Conservation (phyloP, 192 early-diverging fungal species). For the Paraglomus brasilianum region DNA sequence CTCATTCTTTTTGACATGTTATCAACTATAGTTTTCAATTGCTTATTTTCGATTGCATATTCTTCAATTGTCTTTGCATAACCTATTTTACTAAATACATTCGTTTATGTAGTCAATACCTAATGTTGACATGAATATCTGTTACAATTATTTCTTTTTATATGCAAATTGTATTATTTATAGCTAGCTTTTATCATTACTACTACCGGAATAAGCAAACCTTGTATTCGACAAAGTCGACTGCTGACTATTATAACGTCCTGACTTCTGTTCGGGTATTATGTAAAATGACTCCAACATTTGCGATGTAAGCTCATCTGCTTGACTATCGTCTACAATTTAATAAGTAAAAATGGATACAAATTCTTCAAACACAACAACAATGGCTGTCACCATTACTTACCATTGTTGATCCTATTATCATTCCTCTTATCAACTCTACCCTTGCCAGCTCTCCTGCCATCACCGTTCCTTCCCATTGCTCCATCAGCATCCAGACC, state of each 20-base stretch:
- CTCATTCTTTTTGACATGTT: slow-evolving; percentile 52
- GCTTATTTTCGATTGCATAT: slow-evolving; percentile 63
- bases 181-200: not conserved
- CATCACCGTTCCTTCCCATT: not conserved
- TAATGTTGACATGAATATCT: slow-evolving; percentile 1
- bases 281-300: slow-evolving; percentile 60
- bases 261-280: slow-evolving; percentile 36
- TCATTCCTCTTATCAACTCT: not conserved
- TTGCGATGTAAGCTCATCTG: slow-evolving; percentile 33
- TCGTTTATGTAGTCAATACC: too few relatives aligned
- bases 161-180: not conserved
- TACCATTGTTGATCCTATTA: not conserved
- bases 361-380: not conserved
- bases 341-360: not conserved
- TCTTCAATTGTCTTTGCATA: slow-evolving; percentile 62
- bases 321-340: slow-evolving; percentile 3
- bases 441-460: not conserved
- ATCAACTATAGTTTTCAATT: slow-evolving; percentile 63
- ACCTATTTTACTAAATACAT: not conserved
- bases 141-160: not conserved
- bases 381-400: slow-evolving; percentile 1
- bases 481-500: not conserved
- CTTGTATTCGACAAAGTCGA: not conserved
- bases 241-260: not conserved
- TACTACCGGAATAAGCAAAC: slow-evolving; percentile 18